Evolutionary conservation across 2,329 filamentous ascomycete genomes (phyloP), one percentile per base, ranked within the genome.

Genomic region (Amesomyces nigricolor): DNA sequence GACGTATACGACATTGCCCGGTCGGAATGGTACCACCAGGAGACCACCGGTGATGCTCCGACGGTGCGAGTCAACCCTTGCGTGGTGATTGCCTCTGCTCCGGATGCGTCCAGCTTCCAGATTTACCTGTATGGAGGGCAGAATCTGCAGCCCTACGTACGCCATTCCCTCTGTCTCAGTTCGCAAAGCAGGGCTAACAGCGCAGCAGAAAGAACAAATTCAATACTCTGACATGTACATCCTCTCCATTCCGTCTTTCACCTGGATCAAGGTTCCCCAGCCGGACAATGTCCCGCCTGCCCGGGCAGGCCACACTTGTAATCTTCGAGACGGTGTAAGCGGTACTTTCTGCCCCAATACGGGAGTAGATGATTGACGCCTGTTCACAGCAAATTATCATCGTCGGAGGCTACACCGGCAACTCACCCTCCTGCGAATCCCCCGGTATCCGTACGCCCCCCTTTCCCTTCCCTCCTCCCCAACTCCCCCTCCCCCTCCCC

Each of bases 91-190:
- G 85, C 82, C 42, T 82, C 83, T 14, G 84, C 85, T 10, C 79
- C 86, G 6, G 86, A 89, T 64, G 87, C 86, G 8, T 86, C 83
- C 16, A 87, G 83, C 29, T 88, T 89, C 66, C 87, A 91, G 65
- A 78, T 91, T 44, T 89, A 91, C 70, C 79, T 91, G 72, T 91
- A 87, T 65, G 88, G 86, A 11, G 88, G 88, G 0, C 88, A 91
- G 66, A 87, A 88, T 61, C 74, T 91, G 1, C 75, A 81, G 26
- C 86, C 87, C 0, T 79, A 76, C 57, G n/a, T n/a, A n/a, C n/a
- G n/a, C n/a, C n/a, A n/a, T n/a, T n/a, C n/a, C n/a, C n/a, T n/a
- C n/a, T n/a, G n/a, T n/a, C n/a, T n/a, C n/a, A n/a, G n/a, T n/a
- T n/a, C n/a, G n/a, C n/a, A n/a, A n/a, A n/a, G n/a, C n/a, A n/a